phyloP scores from a whole-genome alignment of 768 basidiomycete genomes.

The Hericium erinaceus region DNA sequence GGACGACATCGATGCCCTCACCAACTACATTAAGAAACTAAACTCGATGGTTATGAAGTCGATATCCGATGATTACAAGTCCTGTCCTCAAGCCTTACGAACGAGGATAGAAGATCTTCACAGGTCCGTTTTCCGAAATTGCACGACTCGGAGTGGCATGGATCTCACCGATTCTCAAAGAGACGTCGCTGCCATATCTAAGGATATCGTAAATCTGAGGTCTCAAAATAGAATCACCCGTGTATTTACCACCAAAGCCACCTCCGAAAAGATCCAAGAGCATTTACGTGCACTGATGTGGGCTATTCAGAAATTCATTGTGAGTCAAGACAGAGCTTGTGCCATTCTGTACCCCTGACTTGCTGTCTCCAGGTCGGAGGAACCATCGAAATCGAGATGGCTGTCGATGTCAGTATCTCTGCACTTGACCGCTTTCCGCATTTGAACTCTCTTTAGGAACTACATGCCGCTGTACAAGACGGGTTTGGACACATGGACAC shows the following conservation, averaged over 20 bases:
- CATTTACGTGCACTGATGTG: neutral
- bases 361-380: neutral
- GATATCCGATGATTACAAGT: neutral
- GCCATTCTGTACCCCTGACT: neutral
- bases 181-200: neutral
- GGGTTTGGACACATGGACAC: neutral
- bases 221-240: neutral
- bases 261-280: neutral
- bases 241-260: neutral
- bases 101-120: too few relatives aligned
- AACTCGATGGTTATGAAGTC: neutral
- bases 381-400: neutral
- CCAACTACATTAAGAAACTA: neutral
- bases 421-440: neutral
- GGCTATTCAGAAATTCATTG: neutral
- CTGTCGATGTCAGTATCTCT: neutral
- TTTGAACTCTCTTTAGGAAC: neutral
- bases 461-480: neutral
- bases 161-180: neutral
- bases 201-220: neutral
- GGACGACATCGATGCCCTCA: neutral
- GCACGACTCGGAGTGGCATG: neutral
- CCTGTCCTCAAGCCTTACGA: neutral
- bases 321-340: neutral
- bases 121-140: neutral